Percentiles rank a stretch among this genome's conserved stretches.
Evolutionary conservation across 2,329 filamentous ascomycete species (phyloP).

Genomic region (Ophiostoma triangulosporum): DNA sequence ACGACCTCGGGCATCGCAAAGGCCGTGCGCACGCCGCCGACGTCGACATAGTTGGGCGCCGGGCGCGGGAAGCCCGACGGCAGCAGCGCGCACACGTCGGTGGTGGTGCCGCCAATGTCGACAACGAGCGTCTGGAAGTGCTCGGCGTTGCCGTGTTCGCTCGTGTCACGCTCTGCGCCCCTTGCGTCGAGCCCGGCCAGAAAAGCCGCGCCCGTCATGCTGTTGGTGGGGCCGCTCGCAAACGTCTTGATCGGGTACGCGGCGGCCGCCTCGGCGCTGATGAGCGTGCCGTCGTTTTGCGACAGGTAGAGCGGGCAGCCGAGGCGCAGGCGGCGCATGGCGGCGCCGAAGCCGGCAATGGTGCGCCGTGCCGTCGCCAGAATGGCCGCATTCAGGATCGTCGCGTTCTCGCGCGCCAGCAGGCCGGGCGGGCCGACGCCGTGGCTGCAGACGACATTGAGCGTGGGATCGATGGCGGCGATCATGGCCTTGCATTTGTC

Average conservation of each 20-base stretch:
- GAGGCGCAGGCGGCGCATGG: constrained; percentile 28
- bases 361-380: constrained; percentile 32
- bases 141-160: background rate
- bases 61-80: constrained; percentile 34
- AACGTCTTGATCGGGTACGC: constrained; percentile 34
- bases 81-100: constrained; percentile 36
- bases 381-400: constrained; percentile 38
- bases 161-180: background rate
- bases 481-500: constrained; percentile 34
- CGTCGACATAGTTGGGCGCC: constrained; percentile 15
- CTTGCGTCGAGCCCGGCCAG: constrained; percentile 16
- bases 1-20: background rate
- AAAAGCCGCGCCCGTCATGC: constrained; percentile 34
- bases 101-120: constrained; percentile 41
- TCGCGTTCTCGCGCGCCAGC: constrained; percentile 37
- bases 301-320: constrained; percentile 31
- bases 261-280: constrained; percentile 26
- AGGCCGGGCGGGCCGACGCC: constrained; percentile 24
- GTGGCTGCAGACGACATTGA: constrained; percentile 19
- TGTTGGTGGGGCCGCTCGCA: constrained; percentile 18
- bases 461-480: constrained; percentile 26
- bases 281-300: constrained; percentile 35
- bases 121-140: constrained; percentile 26
- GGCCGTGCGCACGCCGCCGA: background rate
- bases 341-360: constrained; percentile 29